Evolutionary conservation across 1,284 basidiomycete species (phyloP).

Genomic region (Apiotrichum siamense): DNA sequence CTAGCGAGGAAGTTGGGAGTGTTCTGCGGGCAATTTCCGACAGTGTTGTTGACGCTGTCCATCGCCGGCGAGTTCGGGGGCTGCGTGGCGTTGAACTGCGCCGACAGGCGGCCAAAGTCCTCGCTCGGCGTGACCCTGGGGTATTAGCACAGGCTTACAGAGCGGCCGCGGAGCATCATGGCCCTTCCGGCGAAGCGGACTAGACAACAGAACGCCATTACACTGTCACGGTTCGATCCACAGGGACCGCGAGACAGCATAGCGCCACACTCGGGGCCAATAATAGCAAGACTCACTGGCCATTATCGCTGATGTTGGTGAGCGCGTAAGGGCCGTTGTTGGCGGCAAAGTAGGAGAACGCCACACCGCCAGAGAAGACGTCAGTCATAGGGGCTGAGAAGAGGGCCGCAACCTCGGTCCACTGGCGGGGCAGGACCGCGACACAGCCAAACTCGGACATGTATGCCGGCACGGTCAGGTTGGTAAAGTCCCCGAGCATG

Average conservation of each 20-base stretch:
- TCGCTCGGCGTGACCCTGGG: slow-evolving; percentile 30
- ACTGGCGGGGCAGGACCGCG: slow-evolving; percentile 59
- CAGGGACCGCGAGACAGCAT: too few relatives aligned
- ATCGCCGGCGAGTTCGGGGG: slow-evolving; percentile 61
- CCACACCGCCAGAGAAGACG: slow-evolving; percentile 81
- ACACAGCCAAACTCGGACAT: slow-evolving; percentile 87
- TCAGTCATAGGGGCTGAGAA: slow-evolving; percentile 65
- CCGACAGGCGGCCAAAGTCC: slow-evolving; percentile 61
- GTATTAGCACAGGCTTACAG: too few relatives aligned
- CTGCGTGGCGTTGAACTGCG: slow-evolving; percentile 57
- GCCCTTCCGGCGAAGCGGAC: too few relatives aligned
- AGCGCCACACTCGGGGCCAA: too few relatives aligned
- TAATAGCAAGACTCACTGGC: slow-evolving; percentile 26
- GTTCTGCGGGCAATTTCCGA: slow-evolving; percentile 60
- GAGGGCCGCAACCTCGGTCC: slow-evolving; percentile 73
- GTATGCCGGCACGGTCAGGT: slow-evolving; percentile 73
- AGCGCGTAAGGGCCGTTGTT: slow-evolving; percentile 68
- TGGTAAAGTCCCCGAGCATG: slow-evolving; percentile 45
- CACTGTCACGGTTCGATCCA: too few relatives aligned
- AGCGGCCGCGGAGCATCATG: too few relatives aligned
- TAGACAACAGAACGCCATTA: too few relatives aligned
- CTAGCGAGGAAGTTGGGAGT: slow-evolving; percentile 61
- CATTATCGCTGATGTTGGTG: slow-evolving; percentile 58
- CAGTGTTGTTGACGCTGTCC: slow-evolving; percentile 54
- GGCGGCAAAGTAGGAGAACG: slow-evolving; percentile 72